phyloP scores from a whole-genome alignment of 148 eudicot genomes.

The Rhododendron griersonianum region DNA sequence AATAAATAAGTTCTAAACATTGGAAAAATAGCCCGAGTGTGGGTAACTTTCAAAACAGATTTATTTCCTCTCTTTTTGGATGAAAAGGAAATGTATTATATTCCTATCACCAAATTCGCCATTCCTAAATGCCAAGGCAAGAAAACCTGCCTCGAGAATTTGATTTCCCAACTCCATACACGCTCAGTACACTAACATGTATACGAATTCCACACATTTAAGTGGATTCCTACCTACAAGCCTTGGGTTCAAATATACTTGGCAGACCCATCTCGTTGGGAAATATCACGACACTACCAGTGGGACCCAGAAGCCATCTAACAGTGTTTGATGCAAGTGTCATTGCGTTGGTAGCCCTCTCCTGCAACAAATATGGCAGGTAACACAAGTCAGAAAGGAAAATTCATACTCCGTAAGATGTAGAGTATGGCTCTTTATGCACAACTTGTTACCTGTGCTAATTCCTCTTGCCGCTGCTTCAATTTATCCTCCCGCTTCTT shows the following conservation, averaged over 20 bases:
- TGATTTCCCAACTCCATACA: neutral
- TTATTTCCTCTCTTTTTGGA: neutral
- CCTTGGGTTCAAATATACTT: constrained; percentile 31
- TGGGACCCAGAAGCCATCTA: constrained; percentile 42
- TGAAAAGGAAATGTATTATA: neutral
- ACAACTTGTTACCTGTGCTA: constrained; percentile 37
- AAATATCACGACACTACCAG: constrained; percentile 45
- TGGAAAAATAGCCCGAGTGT: neutral
- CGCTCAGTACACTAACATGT: neutral
- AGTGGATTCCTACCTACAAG: constrained; percentile 35
- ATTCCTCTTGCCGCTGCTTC: constrained; percentile 43
- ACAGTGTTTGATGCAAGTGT: constrained; percentile 33
- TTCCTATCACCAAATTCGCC: neutral
- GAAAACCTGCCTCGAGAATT: neutral
- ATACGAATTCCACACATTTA: neutral
- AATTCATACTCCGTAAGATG: neutral
- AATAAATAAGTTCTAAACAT: neutral
- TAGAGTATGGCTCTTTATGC: neutral
- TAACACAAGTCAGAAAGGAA: neutral
- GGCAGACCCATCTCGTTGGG: constrained; percentile 50
- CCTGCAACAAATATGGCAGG: constrained; percentile 30
- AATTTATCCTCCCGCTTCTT: constrained; percentile 48
- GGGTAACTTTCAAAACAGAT: neutral
- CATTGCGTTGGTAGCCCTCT: constrained; percentile 32
- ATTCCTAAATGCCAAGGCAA: neutral